Conservation (phyloP, 2,329 filamentous ascomycete species). For the Alternaria consortialis region DNA sequence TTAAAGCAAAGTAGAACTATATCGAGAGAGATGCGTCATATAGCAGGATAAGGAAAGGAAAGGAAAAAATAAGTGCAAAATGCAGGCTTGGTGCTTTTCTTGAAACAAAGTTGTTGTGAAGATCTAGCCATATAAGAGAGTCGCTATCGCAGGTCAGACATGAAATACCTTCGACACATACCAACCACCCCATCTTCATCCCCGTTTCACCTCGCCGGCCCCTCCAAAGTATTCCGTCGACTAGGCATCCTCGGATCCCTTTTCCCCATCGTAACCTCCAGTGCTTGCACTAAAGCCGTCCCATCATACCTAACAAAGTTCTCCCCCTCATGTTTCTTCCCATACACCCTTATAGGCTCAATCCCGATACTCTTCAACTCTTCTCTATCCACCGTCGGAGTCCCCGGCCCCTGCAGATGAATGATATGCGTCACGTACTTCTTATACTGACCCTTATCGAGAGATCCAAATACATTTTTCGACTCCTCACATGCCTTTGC, state of each 20-base stretch:
- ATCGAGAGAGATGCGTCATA: too few relatives aligned
- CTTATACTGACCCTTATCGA: constrained; percentile 60
- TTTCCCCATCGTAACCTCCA: constrained; percentile 79
- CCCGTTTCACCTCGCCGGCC: not conserved
- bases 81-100: too few relatives aligned
- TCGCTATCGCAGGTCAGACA: too few relatives aligned
- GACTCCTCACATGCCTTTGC: constrained; percentile 71
- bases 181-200: too few relatives aligned
- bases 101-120: too few relatives aligned
- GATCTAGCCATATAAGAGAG: too few relatives aligned
- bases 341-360: constrained; percentile 79
- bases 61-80: too few relatives aligned
- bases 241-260: constrained; percentile 64
- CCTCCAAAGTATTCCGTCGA: constrained; percentile 64
- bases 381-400: constrained; percentile 74
- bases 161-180: too few relatives aligned
- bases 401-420: constrained; percentile 75
- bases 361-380: constrained; percentile 74
- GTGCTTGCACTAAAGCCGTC: constrained; percentile 74
- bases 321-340: constrained; percentile 66
- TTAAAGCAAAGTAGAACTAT: too few relatives aligned
- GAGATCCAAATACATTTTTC: constrained; percentile 17
- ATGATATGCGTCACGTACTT: constrained; percentile 85
- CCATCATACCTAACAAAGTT: constrained; percentile 76
- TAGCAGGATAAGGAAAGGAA: too few relatives aligned